Evolutionary conservation across 208 protist species (phyloP).

Genomic region (Crithidia brevicula): DNA sequence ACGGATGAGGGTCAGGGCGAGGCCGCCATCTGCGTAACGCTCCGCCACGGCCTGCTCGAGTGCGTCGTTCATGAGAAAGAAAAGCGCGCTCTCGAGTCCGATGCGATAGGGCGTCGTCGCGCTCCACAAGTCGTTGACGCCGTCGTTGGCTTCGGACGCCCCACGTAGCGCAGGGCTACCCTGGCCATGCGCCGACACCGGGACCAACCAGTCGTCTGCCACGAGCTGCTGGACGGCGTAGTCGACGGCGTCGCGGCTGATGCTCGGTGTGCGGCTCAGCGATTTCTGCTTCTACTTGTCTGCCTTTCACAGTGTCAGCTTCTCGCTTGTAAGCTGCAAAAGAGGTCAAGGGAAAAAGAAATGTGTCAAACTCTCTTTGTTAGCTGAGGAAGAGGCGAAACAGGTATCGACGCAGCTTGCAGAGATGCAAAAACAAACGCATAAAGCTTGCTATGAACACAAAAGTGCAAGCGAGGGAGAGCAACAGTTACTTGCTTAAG

Average conservation of each 20-base stretch:
- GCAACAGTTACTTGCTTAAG: too few relatives aligned
- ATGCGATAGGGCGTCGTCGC: slow-evolving; percentile 43
- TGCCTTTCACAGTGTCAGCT: too few relatives aligned
- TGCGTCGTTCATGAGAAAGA: slow-evolving; percentile 30
- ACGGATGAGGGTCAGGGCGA: slow-evolving; percentile 41
- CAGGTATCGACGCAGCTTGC: too few relatives aligned
- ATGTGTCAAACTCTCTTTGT: too few relatives aligned
- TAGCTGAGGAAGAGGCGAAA: too few relatives aligned
- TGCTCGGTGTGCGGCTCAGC: slow-evolving; percentile 38
- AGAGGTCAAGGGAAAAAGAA: too few relatives aligned
- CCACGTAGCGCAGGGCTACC: too few relatives aligned
- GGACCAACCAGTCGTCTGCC: slow-evolving; percentile 56
- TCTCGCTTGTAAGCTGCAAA: too few relatives aligned
- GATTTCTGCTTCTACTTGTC: slow-evolving; percentile 57
- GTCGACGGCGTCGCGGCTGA: slow-evolving; percentile 37
- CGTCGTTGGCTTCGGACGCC: too few relatives aligned
- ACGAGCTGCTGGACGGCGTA: slow-evolving; percentile 51
- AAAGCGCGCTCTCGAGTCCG: slow-evolving; percentile 26
- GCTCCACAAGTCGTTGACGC: slow-evolving; percentile 6
- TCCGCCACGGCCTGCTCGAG: slow-evolving; percentile 39
- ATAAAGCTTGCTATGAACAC: too few relatives aligned
- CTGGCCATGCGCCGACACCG: slow-evolving; percentile 24
- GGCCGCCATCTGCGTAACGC: slow-evolving; percentile 24
- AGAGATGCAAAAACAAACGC: too few relatives aligned
- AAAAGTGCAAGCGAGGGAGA: too few relatives aligned